Evolutionary conservation across 345 rosid species (phyloP).

Genomic region (Arabidopsis arenosa): DNA sequence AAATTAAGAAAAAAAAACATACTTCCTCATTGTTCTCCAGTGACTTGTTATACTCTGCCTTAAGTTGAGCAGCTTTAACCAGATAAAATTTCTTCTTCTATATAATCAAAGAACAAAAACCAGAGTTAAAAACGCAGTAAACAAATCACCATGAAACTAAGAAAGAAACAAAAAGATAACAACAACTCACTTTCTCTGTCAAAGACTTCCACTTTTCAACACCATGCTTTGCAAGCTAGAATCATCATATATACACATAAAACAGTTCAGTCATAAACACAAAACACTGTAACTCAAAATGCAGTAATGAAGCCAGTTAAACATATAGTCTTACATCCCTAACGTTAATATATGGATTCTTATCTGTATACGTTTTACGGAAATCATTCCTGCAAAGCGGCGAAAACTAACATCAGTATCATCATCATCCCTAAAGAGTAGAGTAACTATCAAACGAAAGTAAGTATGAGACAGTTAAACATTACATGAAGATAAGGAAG

Average conservation of each 20-base stretch:
- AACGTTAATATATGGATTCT: no score
- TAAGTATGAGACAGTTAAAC: neutral
- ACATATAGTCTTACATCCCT: conserved; percentile 50
- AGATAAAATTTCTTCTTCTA: conserved; percentile 78
- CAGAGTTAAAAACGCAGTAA: neutral
- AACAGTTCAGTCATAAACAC: neutral
- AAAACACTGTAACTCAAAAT: neutral
- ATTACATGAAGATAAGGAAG: conserved; percentile 83
- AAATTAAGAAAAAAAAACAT: conserved; percentile 18
- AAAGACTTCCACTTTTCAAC: conserved; percentile 86
- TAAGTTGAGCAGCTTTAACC: conserved; percentile 77
- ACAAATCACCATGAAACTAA: neutral
- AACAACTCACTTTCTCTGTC: conserved; percentile 70
- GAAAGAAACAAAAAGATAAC: neutral
- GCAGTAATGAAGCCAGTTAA: neutral
- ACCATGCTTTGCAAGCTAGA: conserved; percentile 75
- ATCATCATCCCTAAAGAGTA: neutral
- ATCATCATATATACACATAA: neutral
- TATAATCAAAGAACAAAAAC: conserved; percentile 4
- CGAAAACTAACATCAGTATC: conserved; percentile 3
- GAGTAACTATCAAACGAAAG: neutral
- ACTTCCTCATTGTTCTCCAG: conserved; percentile 52
- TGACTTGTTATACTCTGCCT: conserved; percentile 63
- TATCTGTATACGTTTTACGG: conserved; percentile 54
- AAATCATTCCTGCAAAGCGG: conserved; percentile 66